These are phyloP conservation scores for Penicillium rolfsii DNA, from an alignment of 2,329 filamentous ascomycete genomes.

Conservation along the genomic window DNA sequence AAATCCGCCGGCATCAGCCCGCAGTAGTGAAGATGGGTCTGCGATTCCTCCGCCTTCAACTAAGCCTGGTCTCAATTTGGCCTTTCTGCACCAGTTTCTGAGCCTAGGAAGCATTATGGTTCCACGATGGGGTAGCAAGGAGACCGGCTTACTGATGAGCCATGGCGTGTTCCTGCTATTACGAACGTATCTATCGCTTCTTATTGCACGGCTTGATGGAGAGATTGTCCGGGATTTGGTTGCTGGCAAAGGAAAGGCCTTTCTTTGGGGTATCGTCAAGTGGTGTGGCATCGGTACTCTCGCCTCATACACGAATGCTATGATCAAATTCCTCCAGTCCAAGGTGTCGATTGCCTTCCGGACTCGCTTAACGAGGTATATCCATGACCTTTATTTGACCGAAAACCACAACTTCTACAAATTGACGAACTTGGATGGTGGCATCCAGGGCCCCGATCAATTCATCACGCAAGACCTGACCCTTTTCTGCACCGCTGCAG, in stretches of 20 bases:
- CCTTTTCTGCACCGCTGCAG: conserved; percentile 89
- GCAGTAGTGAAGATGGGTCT: conserved; percentile 67
- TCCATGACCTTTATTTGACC: conserved; percentile 95
- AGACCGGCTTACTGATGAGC: conserved; percentile 84
- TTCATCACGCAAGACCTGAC: conserved; percentile 98
- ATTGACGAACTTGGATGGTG: conserved; percentile 87
- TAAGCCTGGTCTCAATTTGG: conserved; percentile 91
- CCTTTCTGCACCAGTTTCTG: conserved; percentile 94
- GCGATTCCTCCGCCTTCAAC: conserved; percentile 81
- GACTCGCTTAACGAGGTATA: conserved; percentile 90
- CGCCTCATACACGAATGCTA: conserved; percentile 95
- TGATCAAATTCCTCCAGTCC: conserved; percentile 97
- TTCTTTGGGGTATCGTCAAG: conserved; percentile 86
- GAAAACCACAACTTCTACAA: conserved; percentile 97
- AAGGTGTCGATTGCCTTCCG: conserved; percentile 99
- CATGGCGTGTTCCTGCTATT: conserved; percentile 89
- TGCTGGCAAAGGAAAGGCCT: conserved; percentile 86
- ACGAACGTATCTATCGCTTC: conserved; percentile 87
- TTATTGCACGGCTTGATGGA: conserved; percentile 90
- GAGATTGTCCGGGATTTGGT: conserved; percentile 96
- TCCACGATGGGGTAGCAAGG: conserved; percentile 91
- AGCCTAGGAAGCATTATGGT: conserved; percentile 98
- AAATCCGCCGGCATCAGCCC: conserved; percentile 82
- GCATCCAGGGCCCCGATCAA: conserved; percentile 89
- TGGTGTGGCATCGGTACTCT: conserved; percentile 94